Evolutionary conservation across 2,329 filamentous ascomycete species (phyloP), one percentile per base, ranked within the genome.

Genomic region (Stagonosporopsis tanaceti): DNA sequence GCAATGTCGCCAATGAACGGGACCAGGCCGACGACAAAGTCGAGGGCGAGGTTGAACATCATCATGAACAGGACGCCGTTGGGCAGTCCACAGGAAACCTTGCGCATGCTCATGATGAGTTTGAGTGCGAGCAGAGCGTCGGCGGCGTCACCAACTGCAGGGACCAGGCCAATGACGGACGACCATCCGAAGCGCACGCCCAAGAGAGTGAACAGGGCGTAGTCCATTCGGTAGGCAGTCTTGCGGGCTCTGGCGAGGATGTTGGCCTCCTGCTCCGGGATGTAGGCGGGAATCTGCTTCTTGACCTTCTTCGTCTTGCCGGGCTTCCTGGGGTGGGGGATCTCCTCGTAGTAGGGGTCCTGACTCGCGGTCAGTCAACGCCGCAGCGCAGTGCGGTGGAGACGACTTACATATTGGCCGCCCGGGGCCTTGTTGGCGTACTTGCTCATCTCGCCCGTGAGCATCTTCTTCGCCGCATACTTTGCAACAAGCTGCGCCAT

Each of bases 111-210:
- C 59, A 82, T 84, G 62, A 96, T 82, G 8, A 98, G 87, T 78
- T 91, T 87, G 59, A 92, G 79, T 6, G 72, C 52, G 8, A 76
- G 57, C 20, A 89, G 91, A 55, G 48, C 52, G 38, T 65, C 67
- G 30, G 56, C 40, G 17, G 41, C 64, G 53, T 71, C 66, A 17
- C 63, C 90, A 83, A 84, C 92, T 85, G 86, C 86, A 66, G 95
- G 95, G 52, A 98, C 77, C 7, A 98, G 73, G 14, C 89, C 95
- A 68, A 98, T 91, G 56, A 97, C 85, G 67, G 89, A 90, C 48
- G 91, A 87, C 92, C 93, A 97, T 52, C 95, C 95, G 72, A 98
- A 93, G 56, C 89, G 86, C 57, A 96, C 84, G 40, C 93, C 92
- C 63, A 90, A 86, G 71, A 92, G 86, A 70, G 86, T 93, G 80